Evolutionary conservation across 2,329 filamentous ascomycete species (phyloP).

Genomic region (Cladosporium sp.): DNA sequence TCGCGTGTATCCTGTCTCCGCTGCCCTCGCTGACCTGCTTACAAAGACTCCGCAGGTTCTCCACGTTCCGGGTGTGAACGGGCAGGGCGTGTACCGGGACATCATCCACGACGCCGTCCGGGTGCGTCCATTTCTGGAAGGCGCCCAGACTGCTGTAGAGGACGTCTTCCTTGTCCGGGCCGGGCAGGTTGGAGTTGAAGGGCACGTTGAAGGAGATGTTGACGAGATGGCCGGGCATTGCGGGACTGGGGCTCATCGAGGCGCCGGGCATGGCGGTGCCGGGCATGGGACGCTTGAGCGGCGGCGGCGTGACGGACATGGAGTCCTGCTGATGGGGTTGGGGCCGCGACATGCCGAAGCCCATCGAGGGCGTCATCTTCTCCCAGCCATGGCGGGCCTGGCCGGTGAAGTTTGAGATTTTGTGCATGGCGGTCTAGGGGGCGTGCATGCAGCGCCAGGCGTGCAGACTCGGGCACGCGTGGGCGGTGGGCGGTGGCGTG

Average conservation of each 20-base stretch:
- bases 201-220: constrained; percentile 97
- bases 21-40: constrained; percentile 66
- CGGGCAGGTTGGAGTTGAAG: constrained; percentile 84
- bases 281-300: constrained; percentile 50
- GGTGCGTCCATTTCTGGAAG: constrained; percentile 87
- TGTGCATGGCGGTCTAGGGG: constrained; percentile 49
- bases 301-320: constrained; percentile 33
- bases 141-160: constrained; percentile 85
- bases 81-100: constrained; percentile 82
- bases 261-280: constrained; percentile 15
- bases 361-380: constrained; percentile 56
- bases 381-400: constrained; percentile 62
- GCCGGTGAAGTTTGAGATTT: constrained; percentile 62
- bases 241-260: constrained; percentile 47
- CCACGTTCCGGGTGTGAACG: constrained; percentile 83
- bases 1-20: constrained; percentile 65
- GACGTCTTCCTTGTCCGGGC: constrained; percentile 90
- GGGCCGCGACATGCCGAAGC: constrained; percentile 53
- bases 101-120: constrained; percentile 76
- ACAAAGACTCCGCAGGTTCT: constrained; percentile 72
- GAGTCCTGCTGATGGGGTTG: constrained; percentile 31
- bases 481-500: constrained; percentile 5
- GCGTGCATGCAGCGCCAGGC: constrained; percentile 10
- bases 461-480: constrained; percentile 13
- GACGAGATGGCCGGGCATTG: constrained; percentile 68